These are phyloP conservation scores for Pleurozium schreberi DNA, from an alignment of 225 moss, liverwort and hornwort species.

Conservation along the genomic window DNA sequence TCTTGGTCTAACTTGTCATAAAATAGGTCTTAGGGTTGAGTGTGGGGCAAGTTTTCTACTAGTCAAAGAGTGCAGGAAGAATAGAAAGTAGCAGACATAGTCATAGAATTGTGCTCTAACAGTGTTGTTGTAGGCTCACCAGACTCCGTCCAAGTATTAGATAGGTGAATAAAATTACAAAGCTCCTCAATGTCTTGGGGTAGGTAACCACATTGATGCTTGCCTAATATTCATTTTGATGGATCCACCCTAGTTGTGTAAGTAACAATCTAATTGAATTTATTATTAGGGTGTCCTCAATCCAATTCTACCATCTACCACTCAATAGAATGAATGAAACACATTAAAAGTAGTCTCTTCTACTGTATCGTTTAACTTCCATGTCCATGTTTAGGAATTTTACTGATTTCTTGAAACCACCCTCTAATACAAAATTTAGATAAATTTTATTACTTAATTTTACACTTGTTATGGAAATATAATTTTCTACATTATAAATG, in stretches of 20 bases:
- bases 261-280: background rate
- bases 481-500: background rate
- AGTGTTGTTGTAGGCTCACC: fast-evolving
- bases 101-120: fast-evolving
- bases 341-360: background rate
- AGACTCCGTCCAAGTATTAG: fast-evolving
- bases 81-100: background rate
- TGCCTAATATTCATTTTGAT: background rate
- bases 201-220: background rate
- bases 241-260: fast-evolving
- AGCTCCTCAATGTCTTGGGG: fast-evolving
- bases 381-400: background rate
- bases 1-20: background rate
- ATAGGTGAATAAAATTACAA: fast-evolving
- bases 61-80: background rate
- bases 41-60: background rate
- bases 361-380: background rate
- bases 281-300: background rate
- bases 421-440: background rate
- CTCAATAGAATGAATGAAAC: background rate
- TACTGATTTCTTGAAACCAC: background rate
- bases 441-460: background rate
- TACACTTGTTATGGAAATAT: background rate
- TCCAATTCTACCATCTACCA: background rate
- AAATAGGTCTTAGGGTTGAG: background rate